phyloP scores from a whole-genome alignment of 306 rosid species.

The Oemleria cerasiformis region DNA sequence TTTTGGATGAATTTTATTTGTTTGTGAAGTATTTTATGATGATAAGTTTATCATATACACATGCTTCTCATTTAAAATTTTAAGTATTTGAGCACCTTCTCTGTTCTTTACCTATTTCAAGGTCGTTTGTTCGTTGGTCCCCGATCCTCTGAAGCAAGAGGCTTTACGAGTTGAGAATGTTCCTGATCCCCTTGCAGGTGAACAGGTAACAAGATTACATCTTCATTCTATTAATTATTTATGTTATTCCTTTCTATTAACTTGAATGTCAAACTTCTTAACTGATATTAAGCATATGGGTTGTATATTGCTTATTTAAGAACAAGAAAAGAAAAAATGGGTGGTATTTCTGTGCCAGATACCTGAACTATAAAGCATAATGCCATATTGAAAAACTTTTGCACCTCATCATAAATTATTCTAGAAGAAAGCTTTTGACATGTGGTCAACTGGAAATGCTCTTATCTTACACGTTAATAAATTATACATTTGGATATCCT shows the following conservation, averaged over 20 bases:
- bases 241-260: background rate
- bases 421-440: background rate
- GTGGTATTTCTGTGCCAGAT: background rate
- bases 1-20: background rate
- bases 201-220: conserved; percentile 60
- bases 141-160: conserved; percentile 71
- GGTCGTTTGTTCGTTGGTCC: conserved; percentile 57
- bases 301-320: conserved; percentile 5
- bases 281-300: background rate
- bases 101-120: conserved; percentile 28
- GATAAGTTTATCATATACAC: background rate
- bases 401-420: background rate
- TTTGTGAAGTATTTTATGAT: background rate
- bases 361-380: background rate
- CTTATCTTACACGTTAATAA: background rate
- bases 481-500: background rate
- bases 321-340: background rate
- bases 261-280: background rate
- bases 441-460: background rate
- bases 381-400: background rate
- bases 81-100: background rate
- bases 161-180: conserved; percentile 68
- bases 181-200: conserved; percentile 90
- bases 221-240: background rate
- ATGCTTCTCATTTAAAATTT: background rate